Base-by-base conservation (phyloP, 1,139 yeast genomes). In the Hansenula lynferdii region DNA sequence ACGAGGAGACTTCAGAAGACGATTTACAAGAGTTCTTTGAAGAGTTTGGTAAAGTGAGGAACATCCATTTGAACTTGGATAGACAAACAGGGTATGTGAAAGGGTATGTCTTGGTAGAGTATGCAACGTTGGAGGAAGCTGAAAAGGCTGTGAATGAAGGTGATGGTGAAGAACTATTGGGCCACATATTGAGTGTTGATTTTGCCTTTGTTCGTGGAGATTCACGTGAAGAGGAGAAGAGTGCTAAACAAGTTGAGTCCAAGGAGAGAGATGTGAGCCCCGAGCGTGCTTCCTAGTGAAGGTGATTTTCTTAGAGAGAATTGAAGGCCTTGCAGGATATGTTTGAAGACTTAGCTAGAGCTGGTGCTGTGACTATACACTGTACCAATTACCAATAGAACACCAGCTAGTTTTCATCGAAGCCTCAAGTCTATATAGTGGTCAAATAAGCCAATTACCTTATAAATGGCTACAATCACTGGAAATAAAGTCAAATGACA, bases 1-100 rank as follows among this genome's bases (percentile, higher is more conserved):
- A 70, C 40, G 72, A 69, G 30, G 76, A 70, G 46, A 65, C 69
- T 5, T 51, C 67, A 9, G 76, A 70, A 39, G 75, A 70, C 37
- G 72, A 68, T 33, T 47, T 70, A 7, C 47, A 49, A 8, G 75
- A 70, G 40, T 51, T 55, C 22, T 69, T 69, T 45, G 57, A 65
- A 27, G 75, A 70, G 25, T 67, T 49, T 41, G 73, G 72, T 3
- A 50, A 49, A 11, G 61, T 70, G 6, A 55, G 54, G 16, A 64
- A 62, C 34, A 41, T 69, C 8, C 71, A 66, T 42, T 43, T 70
- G 39, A 70, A 69, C 39, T 47, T 68, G 6, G 74, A 69, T 41
- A 56, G 70, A 31, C 62, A 64, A 34, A 63, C 73, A 2, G 75
- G 75, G 2, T 46, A 42, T 31, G 47, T 39, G 6, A 41, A 52